These are phyloP conservation scores for Nicotiana tomentosiformis DNA, from an alignment of 257 asterid genomes.

Conservation along the genomic window DNA sequence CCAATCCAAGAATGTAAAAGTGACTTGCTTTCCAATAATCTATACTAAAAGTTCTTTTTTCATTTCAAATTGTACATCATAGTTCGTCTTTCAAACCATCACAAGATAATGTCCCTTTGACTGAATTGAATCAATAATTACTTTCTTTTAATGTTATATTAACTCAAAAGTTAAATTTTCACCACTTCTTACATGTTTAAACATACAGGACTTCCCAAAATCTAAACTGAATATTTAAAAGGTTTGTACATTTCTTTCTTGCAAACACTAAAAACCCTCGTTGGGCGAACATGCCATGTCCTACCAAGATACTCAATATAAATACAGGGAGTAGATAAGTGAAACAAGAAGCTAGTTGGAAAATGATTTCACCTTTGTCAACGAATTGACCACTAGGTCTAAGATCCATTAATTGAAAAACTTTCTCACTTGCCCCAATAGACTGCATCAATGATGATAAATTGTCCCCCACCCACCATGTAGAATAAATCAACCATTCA, in stretches of 20 bases:
- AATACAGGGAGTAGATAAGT: neutral
- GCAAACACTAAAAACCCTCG: neutral
- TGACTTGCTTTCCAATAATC: neutral
- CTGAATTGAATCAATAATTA: neutral
- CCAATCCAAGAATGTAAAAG: neutral
- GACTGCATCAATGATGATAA: conserved; percentile 91
- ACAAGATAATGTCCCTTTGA: neutral
- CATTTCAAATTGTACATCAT: neutral
- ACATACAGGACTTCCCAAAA: neutral
- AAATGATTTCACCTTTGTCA: conserved; percentile 46
- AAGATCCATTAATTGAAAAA: conserved; percentile 74
- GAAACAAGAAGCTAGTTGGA: conserved; percentile 2
- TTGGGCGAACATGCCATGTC: neutral
- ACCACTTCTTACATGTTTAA: neutral
- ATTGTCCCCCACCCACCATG: conserved; percentile 98
- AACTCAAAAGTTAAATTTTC: neutral
- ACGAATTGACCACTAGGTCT: conserved; percentile 62
- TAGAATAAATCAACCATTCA: conserved; percentile 95
- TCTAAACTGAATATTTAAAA: neutral
- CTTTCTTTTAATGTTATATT: neutral
- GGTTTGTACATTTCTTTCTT: neutral
- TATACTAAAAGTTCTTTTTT: neutral
- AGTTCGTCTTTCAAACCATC: neutral
- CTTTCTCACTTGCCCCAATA: conserved; percentile 97
- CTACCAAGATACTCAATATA: conserved; percentile 1